These are phyloP conservation scores for Dalbergia cultrata DNA, from an alignment of 306 rosid species.

Conservation along the genomic window DNA sequence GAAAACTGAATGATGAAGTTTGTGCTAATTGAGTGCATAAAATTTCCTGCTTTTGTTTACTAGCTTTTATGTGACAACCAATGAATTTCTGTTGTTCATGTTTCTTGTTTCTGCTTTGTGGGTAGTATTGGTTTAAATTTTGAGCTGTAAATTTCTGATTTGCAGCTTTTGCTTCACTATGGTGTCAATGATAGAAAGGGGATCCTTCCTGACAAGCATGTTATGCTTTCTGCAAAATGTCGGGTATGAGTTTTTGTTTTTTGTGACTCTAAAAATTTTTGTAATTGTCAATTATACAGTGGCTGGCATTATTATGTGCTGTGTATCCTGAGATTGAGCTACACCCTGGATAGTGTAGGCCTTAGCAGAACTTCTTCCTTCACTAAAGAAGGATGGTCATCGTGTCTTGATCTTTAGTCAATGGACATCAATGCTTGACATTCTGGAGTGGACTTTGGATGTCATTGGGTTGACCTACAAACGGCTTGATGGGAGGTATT, in stretches of 20 bases:
- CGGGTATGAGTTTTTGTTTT: slow-evolving; percentile 64
- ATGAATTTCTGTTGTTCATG: not conserved
- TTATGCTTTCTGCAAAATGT: slow-evolving; percentile 90
- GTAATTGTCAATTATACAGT: slow-evolving; percentile 27
- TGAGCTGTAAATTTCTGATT: slow-evolving; percentile 38
- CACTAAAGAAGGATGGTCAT: slow-evolving; percentile 79
- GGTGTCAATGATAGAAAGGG: slow-evolving; percentile 78
- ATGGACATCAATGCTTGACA: slow-evolving; percentile 99
- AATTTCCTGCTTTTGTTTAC: not conserved
- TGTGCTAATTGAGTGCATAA: not conserved
- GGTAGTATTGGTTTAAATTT: slow-evolving; percentile 39
- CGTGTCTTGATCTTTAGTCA: slow-evolving; percentile 93
- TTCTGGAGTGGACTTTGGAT: slow-evolving; percentile 95
- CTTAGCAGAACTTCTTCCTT: slow-evolving; percentile 80
- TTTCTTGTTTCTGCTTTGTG: slow-evolving; percentile 30
- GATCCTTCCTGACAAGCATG: slow-evolving; percentile 73
- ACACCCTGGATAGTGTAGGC: slow-evolving; percentile 63
- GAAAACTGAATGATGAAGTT: not conserved
- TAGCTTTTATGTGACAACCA: slow-evolving; percentile 14
- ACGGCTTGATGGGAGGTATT: slow-evolving; percentile 98
- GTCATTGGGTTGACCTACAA: slow-evolving; percentile 89
- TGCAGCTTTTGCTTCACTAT: slow-evolving; percentile 82
- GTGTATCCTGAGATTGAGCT: slow-evolving; percentile 45
- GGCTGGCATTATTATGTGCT: slow-evolving; percentile 31
- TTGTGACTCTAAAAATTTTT: slow-evolving; percentile 34